Base-by-base conservation (phyloP, 2,329 filamentous ascomycete species). In the Ophiostoma perfectum region DNA sequence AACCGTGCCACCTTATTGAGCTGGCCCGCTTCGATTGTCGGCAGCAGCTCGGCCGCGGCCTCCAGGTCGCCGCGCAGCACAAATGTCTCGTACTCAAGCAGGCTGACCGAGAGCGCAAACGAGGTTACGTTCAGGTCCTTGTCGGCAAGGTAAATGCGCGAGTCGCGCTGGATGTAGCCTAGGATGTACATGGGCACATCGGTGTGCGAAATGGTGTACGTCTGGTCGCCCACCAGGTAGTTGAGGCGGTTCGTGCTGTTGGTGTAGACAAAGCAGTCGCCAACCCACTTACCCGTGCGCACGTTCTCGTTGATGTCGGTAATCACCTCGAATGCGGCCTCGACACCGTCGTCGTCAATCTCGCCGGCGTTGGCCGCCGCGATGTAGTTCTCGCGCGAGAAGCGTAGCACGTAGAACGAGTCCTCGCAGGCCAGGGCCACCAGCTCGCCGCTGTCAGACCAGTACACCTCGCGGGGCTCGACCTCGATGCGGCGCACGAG, bases 251-350 rank as follows among this genome's bases (percentile, higher is more conserved):
- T 97, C 9, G 93, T 96, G 78, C 86, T 91, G 83, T 96, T 98
- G 68, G 95, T 97, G 84, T 98, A 99, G 78, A 98, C 93, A 84
- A 99, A 97, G 82, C 94, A 97, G 81, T 99, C 95, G 71, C 95
- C 95, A 69, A 99, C 91, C 95, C 95, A 99, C 81, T 96, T 91
- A 74, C 94, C 95, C 27, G 94, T 97, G 72, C 92, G 90, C 66
- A 98, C 93, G 72, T 86, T 91, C 80, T 98, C 95, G 76, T 90
- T 94, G 76, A 97, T 93, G 77, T 98, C 95, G 38, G 93, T 97
- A 67, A 98, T 91, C 41, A 98, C 91, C 76, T 98, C 95, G 74
- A 99, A 97, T 5, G 95, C 95, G 38, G 93, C 86, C 81, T 99
- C 95, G 5, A 97, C 94, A 68, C 95, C 95, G 77, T 97, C 94